Base-by-base conservation (phyloP, 768 basidiomycete genomes). In the Pluteus cervinus region DNA sequence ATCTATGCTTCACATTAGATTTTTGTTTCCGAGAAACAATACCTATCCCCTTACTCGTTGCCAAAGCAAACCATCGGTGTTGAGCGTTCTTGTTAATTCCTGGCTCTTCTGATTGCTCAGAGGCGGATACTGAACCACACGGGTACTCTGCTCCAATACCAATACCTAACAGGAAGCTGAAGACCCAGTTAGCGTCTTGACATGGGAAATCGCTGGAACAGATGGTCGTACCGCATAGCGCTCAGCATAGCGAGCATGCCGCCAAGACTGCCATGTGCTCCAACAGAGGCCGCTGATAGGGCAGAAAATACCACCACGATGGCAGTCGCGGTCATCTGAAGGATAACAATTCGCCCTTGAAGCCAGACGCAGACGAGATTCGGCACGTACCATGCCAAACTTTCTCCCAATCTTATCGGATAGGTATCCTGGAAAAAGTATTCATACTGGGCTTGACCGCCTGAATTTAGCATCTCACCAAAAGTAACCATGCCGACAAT, bases 141-240 rank as follows among this genome's bases (percentile, higher is more conserved):
- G 92, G 92, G 47, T 93, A 93, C 56, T 88, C 86, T 4, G 86
- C 86, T 4, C 89, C 87, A 0, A 91, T 71, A 16, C 91, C 91
- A 37, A 93, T 82, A 24, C 93, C 93, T 30, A 92, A 69, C 1
- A 96, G 58, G 67, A 93, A 93, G 5, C 88, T 88, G 20, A 24
- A 29, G 38, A 4, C 5, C 17, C 11, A 29, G 4, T 6, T 18
- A 20, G n/a, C n/a, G n/a, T n/a, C n/a, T 0, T 25, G 29, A 24
- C 39, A 23, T 26, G 10, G 16, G 22, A 14, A 29, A 24, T 12
- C 23, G 25, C 30, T 24, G 28, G 11, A 24, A 9, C 15, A 26
- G 24, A 22, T 11, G 24, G 20, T 54, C 62, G 48, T 47, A 83
- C 81, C 89, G 79, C 64, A 80, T 88, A 12, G 79, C 84, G 32